A percentile compares a stretch with the other conserved stretches of the same genome.
These are phyloP conservation scores for Cicer cuneatum DNA, from an alignment of 306 rosid genomes.

Conservation along the genomic window DNA sequence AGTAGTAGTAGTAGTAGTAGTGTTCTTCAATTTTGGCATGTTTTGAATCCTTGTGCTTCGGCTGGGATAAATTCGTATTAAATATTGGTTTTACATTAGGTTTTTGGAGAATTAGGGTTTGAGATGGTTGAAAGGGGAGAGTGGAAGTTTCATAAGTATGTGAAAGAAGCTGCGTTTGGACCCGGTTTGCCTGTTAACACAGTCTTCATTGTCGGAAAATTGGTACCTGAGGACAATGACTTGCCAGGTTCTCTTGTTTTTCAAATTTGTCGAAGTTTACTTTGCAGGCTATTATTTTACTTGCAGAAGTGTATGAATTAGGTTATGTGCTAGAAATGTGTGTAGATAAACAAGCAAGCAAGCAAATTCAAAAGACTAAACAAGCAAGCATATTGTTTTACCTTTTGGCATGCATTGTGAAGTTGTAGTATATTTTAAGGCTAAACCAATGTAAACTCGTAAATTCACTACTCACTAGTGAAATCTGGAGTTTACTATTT, in stretches of 20 bases:
- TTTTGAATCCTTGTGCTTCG: not conserved
- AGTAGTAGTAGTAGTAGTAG: not conserved
- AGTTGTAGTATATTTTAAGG: not conserved
- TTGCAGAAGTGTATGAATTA: constrained; percentile 15
- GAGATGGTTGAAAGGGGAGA: constrained; percentile 50
- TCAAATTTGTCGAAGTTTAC: constrained; percentile 14
- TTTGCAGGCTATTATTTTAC: not conserved
- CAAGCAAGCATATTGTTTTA: no score
- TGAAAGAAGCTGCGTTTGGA: constrained; percentile 85
- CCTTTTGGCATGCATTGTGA: not conserved
- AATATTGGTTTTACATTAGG: constrained; percentile 43
- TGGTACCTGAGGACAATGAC: constrained; percentile 43
- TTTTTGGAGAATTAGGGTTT: constrained; percentile 56
- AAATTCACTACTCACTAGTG: no score
- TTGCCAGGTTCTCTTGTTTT: constrained; percentile 58
- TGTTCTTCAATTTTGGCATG: constrained; percentile 3
- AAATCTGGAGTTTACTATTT: no score
- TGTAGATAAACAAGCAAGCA: no score
- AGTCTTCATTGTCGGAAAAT: constrained; percentile 61
- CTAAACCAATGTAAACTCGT: no score
- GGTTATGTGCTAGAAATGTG: constrained; percentile 6
- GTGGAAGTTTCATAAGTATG: constrained; percentile 70
- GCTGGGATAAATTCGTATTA: constrained; percentile 8
- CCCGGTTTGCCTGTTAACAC: constrained; percentile 69
- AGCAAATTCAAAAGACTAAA: no score